Percentiles rank a stretch among this genome's conserved stretches.
Conservation (phyloP, 352 stramenopile genomes). For the Pythium biforme region DNA sequence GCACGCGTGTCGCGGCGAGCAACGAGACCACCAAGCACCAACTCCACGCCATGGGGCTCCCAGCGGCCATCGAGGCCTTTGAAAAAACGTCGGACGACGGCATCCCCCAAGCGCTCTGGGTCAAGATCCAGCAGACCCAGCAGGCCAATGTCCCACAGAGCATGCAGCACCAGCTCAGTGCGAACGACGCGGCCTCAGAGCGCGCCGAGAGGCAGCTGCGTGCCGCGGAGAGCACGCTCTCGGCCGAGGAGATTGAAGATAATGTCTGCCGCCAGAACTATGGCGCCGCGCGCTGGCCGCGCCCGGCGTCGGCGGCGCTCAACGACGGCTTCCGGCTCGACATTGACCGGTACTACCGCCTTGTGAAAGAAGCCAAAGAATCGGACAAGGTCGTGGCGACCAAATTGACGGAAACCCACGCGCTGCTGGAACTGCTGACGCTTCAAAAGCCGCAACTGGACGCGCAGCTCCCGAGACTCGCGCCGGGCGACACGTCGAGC, state of each 20-base stretch:
- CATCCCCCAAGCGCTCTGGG: conserved; percentile 54
- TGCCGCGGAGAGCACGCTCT: conserved; percentile 48
- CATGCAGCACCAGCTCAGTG: conserved; percentile 48
- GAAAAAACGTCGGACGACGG: conserved; percentile 61
- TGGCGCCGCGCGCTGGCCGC: conserved; percentile 47
- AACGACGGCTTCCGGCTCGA: conserved; percentile 62
- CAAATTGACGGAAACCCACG: conserved; percentile 40
- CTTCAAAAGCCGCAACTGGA: conserved; percentile 57
- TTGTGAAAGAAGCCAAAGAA: conserved; percentile 69
- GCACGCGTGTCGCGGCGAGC: conserved; percentile 40
- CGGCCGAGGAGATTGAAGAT: conserved; percentile 64
- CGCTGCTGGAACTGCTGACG: conserved; percentile 39
- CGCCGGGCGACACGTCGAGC: conserved; percentile 44
- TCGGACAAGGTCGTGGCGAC: conserved; percentile 62
- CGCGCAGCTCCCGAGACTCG: conserved; percentile 45
- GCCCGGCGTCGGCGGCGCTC: conserved; percentile 47
- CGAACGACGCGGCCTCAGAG: conserved; percentile 52
- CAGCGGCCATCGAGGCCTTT: conserved; percentile 78
- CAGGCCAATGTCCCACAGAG: conserved; percentile 27
- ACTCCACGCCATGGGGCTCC: conserved; percentile 57
- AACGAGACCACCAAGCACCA: conserved; percentile 55
- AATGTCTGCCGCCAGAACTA: conserved; percentile 73
- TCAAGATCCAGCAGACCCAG: conserved; percentile 41
- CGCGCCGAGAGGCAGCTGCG: conserved; percentile 59
- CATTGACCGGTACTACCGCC: conserved; percentile 69